phyloP scores from a whole-genome alignment of 2,329 filamentous ascomycete species.

The Cercospora zeae-maydis region DNA sequence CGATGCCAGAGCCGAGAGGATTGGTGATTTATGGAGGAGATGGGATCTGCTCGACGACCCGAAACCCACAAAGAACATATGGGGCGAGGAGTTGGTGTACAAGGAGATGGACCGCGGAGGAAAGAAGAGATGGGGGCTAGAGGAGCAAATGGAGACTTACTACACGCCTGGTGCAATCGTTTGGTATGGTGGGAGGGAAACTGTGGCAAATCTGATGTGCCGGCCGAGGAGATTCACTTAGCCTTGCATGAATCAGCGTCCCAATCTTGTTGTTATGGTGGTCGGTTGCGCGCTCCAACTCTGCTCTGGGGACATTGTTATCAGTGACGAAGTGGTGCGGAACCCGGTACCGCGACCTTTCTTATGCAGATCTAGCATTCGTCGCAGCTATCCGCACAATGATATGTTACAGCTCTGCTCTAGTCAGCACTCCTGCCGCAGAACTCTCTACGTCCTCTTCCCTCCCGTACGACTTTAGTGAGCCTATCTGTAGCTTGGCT shows the following conservation, averaged over 20 bases:
- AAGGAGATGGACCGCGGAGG: background rate
- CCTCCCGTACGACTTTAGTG: background rate
- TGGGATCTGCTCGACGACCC: slow-evolving; percentile 10
- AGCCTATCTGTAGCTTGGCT: slow-evolving; percentile 83
- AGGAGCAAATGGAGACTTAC: background rate
- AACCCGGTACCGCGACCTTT: background rate
- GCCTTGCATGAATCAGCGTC: background rate
- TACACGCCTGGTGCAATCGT: slow-evolving; percentile 3
- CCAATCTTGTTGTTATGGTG: too few species aligned
- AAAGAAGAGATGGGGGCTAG: background rate
- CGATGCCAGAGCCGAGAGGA: background rate
- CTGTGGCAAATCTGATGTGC: slow-evolving; percentile 1
- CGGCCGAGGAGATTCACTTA: background rate
- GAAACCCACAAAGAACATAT: background rate
- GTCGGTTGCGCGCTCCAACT: background rate
- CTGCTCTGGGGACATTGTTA: background rate
- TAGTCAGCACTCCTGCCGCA: slow-evolving; percentile 11
- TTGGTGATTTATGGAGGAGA: slow-evolving; percentile 9
- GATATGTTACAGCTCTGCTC: slow-evolving; percentile 20
- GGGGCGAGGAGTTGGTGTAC: background rate
- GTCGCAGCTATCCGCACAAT: slow-evolving; percentile 17
- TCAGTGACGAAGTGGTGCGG: background rate
- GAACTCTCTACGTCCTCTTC: background rate
- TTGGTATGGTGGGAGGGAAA: slow-evolving; percentile 14
- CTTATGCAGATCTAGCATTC: slow-evolving; percentile 13